A percentile compares a stretch with the other conserved stretches of the same genome.
These are phyloP conservation scores for Fusarium ambrosium DNA, from an alignment of 2,329 filamentous ascomycete genomes.

Conservation along the genomic window DNA sequence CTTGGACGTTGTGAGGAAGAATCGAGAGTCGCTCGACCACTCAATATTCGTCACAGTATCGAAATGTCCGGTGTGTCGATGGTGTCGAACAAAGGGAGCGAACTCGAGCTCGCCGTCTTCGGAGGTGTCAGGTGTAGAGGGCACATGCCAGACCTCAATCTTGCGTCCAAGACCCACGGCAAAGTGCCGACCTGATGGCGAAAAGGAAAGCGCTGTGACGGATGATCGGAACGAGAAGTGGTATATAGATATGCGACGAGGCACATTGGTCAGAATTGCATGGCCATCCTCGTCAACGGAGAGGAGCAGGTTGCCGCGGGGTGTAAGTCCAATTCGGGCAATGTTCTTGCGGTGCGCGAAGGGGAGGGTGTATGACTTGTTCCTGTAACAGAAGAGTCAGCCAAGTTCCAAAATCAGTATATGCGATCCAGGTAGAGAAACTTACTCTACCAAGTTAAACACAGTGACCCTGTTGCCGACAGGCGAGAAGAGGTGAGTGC, in stretches of 20 bases:
- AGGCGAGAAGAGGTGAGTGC: slow-evolving; percentile 93
- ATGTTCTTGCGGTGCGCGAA: slow-evolving; percentile 98
- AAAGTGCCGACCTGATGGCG: slow-evolving; percentile 91
- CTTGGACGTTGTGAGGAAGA: slow-evolving; percentile 92
- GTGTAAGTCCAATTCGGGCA: slow-evolving; percentile 86
- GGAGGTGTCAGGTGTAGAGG: slow-evolving; percentile 86
- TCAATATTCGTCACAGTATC: slow-evolving; percentile 88
- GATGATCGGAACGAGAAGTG: slow-evolving; percentile 94
- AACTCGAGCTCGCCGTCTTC: slow-evolving; percentile 89
- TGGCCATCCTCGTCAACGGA: slow-evolving; percentile 95
- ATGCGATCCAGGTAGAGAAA: not conserved
- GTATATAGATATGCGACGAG: slow-evolving; percentile 87
- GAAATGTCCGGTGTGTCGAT: slow-evolving; percentile 89
- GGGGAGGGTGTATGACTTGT: slow-evolving; percentile 87
- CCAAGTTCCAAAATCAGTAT: not conserved
- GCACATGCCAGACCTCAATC: slow-evolving; percentile 96
- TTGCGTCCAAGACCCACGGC: slow-evolving; percentile 88
- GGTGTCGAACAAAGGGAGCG: slow-evolving; percentile 91
- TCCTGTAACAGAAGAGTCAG: slow-evolving; percentile 66
- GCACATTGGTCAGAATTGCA: slow-evolving; percentile 92
- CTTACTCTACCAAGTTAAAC: slow-evolving; percentile 95
- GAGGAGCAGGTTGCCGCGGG: slow-evolving; percentile 90
- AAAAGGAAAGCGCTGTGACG: slow-evolving; percentile 88
- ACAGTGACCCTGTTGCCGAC: slow-evolving; percentile 96
- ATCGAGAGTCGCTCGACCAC: slow-evolving; percentile 96